Percentiles rank a stretch among this genome's conserved stretches.
Conservation (phyloP, 1,139 yeast species). For the Blastobotrys serpentis region DNA sequence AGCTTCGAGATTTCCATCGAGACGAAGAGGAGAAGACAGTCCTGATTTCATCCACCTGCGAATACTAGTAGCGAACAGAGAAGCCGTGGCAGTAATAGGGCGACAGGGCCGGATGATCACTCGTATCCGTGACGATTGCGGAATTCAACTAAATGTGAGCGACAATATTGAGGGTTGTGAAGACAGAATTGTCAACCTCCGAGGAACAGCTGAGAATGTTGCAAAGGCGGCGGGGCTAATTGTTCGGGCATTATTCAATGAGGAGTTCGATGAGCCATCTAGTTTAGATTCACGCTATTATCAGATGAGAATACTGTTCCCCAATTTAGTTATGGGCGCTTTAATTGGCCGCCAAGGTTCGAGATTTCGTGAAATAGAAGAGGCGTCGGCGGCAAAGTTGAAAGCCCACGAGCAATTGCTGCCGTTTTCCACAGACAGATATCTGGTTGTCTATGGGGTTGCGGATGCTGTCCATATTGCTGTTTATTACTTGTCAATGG, state of each 20-base stretch:
- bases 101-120: slow-evolving; percentile 72
- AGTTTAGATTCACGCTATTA: slow-evolving; percentile 54
- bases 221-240: slow-evolving; percentile 81
- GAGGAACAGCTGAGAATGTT: slow-evolving; percentile 77
- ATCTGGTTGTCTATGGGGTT: slow-evolving; percentile 71
- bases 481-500: slow-evolving; percentile 67
- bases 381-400: slow-evolving; percentile 74
- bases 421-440: slow-evolving; percentile 78
- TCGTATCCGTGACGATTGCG: slow-evolving; percentile 62
- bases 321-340: slow-evolving; percentile 79
- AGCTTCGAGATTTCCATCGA: not conserved
- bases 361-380: slow-evolving; percentile 78
- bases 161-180: slow-evolving; percentile 72
- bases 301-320: slow-evolving; percentile 63
- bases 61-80: slow-evolving; percentile 74
- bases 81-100: slow-evolving; percentile 75
- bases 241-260: slow-evolving; percentile 63
- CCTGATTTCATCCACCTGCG: slow-evolving; percentile 55
- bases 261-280: slow-evolving; percentile 66
- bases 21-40: not conserved
- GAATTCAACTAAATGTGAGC: slow-evolving; percentile 70
- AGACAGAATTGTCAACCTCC: slow-evolving; percentile 72
- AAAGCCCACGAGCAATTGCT: slow-evolving; percentile 74
- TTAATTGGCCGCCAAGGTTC: slow-evolving; percentile 79
- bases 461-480: slow-evolving; percentile 90